A percentile compares a stretch with the other conserved stretches of the same genome.
These are phyloP conservation scores for Phanerodontia chrysosporium DNA, from an alignment of 768 basidiomycete genomes.

Conservation along the genomic window DNA sequence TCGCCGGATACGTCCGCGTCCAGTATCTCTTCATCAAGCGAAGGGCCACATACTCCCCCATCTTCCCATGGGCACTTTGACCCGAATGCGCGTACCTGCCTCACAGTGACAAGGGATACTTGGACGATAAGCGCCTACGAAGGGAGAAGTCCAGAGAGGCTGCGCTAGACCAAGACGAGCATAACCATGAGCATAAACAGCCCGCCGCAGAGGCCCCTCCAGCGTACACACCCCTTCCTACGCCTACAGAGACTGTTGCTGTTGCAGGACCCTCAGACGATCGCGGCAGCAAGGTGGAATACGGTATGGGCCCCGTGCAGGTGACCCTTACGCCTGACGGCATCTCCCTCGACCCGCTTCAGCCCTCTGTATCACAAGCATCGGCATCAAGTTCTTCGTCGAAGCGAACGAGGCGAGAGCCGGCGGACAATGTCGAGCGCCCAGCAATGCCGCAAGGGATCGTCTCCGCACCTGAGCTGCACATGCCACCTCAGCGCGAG, in stretches of 20 bases:
- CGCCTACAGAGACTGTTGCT: background rate
- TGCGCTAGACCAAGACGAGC: background rate
- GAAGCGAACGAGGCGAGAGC: background rate
- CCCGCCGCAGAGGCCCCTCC: conserved; percentile 6
- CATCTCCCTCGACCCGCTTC: background rate
- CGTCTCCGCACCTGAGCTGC: conserved; percentile 7
- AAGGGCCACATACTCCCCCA: conserved; percentile 5
- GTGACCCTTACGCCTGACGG: conserved; percentile 1
- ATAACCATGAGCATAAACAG: too few species aligned
- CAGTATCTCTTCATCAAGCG: background rate
- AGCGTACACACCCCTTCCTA: conserved; percentile 11
- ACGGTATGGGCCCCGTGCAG: background rate
- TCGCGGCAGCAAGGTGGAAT: background rate
- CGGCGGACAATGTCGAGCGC: background rate
- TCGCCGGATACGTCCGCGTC: conserved; percentile 3
- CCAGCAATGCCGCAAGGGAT: background rate
- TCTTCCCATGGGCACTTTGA: background rate
- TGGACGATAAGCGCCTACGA: background rate
- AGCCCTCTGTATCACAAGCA: background rate
- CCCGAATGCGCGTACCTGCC: background rate
- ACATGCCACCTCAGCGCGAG: background rate
- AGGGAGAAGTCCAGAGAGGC: background rate
- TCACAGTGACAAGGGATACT: background rate
- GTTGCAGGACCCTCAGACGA: background rate
- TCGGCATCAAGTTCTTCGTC: background rate